phyloP scores from a whole-genome alignment of 2,329 filamentous ascomycete species.

The Neospermospora avenae region DNA sequence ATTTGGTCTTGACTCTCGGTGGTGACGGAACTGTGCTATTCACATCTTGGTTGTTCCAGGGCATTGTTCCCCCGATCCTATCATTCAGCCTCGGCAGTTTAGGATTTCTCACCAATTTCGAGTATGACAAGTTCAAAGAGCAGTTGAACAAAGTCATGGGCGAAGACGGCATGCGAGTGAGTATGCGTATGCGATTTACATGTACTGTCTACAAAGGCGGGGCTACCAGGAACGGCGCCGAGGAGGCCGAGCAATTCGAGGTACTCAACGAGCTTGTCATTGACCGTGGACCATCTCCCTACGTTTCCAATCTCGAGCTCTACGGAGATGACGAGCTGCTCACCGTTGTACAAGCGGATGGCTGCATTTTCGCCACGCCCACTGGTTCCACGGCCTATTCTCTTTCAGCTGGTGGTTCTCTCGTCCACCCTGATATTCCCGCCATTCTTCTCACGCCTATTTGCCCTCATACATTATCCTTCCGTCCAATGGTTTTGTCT shows the following conservation, averaged over 20 bases:
- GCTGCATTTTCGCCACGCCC: conserved; percentile 95
- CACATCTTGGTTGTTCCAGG: conserved; percentile 89
- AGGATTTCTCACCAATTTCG: conserved; percentile 85
- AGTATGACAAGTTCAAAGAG: conserved; percentile 83
- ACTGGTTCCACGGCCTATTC: conserved; percentile 96
- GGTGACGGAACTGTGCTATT: conserved; percentile 86
- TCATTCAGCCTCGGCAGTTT: conserved; percentile 82
- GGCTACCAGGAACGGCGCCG: conserved; percentile 57
- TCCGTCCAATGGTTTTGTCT: conserved; percentile 95
- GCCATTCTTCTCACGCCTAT: conserved; percentile 96
- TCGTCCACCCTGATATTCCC: conserved; percentile 95
- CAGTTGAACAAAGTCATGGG: conserved; percentile 90
- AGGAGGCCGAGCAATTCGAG: conserved; percentile 94
- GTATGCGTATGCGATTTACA: conserved; percentile 97
- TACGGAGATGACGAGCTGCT: conserved; percentile 94
- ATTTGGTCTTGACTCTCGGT: conserved; percentile 84
- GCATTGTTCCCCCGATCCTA: conserved; percentile 79
- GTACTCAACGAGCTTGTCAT: conserved; percentile 98
- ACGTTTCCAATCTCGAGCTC: conserved; percentile 93
- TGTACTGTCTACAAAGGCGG: conserved; percentile 88
- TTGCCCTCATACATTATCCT: conserved; percentile 94
- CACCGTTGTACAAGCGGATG: conserved; percentile 93
- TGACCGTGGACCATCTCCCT: conserved; percentile 92
- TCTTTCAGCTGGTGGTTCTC: conserved; percentile 87
- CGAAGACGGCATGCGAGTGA: conserved; percentile 92